Evolutionary conservation across 2,329 filamentous ascomycete species (phyloP), one percentile per base, ranked within the genome.

Genomic region (Nemania diffusa): DNA sequence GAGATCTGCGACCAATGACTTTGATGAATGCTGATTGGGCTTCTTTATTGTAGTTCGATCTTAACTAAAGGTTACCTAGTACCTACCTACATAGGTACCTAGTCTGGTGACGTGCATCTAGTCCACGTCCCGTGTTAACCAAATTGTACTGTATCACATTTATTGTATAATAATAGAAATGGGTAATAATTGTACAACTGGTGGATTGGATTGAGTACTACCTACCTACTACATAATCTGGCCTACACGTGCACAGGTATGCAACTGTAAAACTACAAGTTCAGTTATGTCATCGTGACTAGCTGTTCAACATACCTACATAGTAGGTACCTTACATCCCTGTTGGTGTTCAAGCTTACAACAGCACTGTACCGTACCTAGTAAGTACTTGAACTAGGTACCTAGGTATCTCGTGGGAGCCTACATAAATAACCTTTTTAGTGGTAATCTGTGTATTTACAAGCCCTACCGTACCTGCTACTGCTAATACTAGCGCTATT

Each of bases 101-200:
- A 6, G 24, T 22, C 26, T 15, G 51, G 58, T 68, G 66, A 66
- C 63, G 63, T 62, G 66, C 66, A 68, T 68, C 46, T 51, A 15
- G 57, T 56, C 66, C 57, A 51, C 53, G 53, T 68, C 66, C 62
- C 62, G 66, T 68, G 62, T 59, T 29, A 32, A 52, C 44, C 7
- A 59, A 22, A 48, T 20, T 29, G 40, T 13, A 5, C 13, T 57
- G 27, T 55, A 55, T 17, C 53, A 27, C 27, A 40, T 20, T 42
- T n/a, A 32, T 55, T 42, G 53, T 24, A 46, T 56, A 40, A 57
- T 57, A 44, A 57, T 57, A 52, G 26, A 57, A 63, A 63, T 57
- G 27, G 53, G 48, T 64, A 58, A 64, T 59, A 20, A 20, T 34
- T 27, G 53, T 20, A 29, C 11, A 26, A n/a, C 15, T 42, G 24